Percentiles rank a stretch among this genome's conserved stretches.
Evolutionary conservation across 2,329 filamentous ascomycete genomes (phyloP).

Genomic region (Hawksworthiomyces lignivorus): DNA sequence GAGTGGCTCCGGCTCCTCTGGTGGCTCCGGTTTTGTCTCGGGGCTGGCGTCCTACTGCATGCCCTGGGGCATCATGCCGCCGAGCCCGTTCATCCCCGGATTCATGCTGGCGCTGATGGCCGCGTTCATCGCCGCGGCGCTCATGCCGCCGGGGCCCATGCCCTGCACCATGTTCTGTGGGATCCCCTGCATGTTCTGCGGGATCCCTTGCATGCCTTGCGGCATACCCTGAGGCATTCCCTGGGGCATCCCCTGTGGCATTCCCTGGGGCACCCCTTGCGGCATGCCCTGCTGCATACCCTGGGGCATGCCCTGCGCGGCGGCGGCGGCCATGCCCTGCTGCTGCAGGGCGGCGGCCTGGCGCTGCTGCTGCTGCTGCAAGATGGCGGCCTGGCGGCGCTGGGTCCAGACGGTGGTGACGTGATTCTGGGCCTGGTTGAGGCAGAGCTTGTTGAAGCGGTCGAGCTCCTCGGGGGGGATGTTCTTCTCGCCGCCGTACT

Average conservation of each 20-base stretch:
- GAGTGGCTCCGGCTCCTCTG: background rate
- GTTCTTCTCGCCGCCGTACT: constrained; percentile 34
- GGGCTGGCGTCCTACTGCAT: constrained; percentile 16
- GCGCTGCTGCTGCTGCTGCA: constrained; percentile 13
- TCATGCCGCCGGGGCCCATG: constrained; percentile 9
- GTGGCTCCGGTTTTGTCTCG: background rate
- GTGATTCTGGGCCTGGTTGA: constrained; percentile 12
- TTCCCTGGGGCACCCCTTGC: constrained; percentile 7
- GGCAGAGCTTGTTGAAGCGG: constrained; percentile 36
- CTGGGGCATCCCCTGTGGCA: constrained; percentile 6
- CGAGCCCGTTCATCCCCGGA: constrained; percentile 31
- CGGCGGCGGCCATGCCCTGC: too few species aligned
- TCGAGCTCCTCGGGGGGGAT: constrained; percentile 40
- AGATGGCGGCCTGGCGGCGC: constrained; percentile 13
- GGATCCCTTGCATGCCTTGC: constrained; percentile 9
- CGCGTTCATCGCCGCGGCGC: background rate
- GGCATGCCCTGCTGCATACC: constrained; percentile 6
- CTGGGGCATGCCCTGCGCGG: constrained; percentile 2
- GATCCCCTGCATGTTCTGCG: constrained; percentile 9
- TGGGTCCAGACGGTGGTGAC: constrained; percentile 17
- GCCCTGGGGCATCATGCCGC: constrained; percentile 46
- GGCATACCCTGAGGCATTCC: constrained; percentile 12
- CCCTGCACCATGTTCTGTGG: constrained; percentile 9
- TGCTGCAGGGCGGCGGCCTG: constrained; percentile 18
- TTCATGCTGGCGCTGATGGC: constrained; percentile 1